phyloP scores from a whole-genome alignment of 2,329 filamentous ascomycete species.

The Metarhizium sp. region DNA sequence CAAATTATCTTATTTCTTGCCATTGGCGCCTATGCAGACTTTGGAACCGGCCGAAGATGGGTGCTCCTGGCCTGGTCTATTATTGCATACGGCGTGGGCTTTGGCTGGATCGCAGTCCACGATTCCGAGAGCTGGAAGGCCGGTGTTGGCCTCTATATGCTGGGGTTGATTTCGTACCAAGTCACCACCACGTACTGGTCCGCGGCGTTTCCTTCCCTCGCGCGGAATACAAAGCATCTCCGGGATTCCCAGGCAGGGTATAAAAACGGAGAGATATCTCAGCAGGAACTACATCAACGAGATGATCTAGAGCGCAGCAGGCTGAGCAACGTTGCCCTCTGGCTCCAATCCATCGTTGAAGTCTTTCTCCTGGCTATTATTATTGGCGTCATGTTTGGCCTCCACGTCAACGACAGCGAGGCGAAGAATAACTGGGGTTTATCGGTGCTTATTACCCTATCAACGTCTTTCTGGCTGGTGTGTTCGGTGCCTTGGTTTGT shows the following conservation, averaged over 20 bases:
- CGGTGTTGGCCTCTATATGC: conserved; percentile 54
- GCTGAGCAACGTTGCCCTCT: conserved; percentile 55
- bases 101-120: conserved; percentile 59
- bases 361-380: conserved; percentile 53
- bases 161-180: conserved; percentile 58
- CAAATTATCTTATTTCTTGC: conserved; percentile 48
- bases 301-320: conserved; percentile 56
- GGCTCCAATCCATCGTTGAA: conserved; percentile 52
- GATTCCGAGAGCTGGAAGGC: conserved; percentile 48
- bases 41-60: conserved; percentile 53
- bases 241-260: conserved; percentile 22
- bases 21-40: conserved; percentile 49
- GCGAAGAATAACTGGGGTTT: conserved; percentile 61
- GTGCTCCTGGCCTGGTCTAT: conserved; percentile 53
- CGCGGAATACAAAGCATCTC: conserved; percentile 25
- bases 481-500: conserved; percentile 59
- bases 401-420: conserved; percentile 48
- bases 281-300: conserved; percentile 49
- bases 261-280: conserved; percentile 36
- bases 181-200: conserved; percentile 61
- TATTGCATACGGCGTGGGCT: conserved; percentile 53
- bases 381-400: conserved; percentile 52
- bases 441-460: conserved; percentile 56
- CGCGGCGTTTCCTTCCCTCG: conserved; percentile 39
- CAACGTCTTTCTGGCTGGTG: conserved; percentile 53